Conservation (phyloP, 345 rosid genomes). For the Viola odorata region DNA sequence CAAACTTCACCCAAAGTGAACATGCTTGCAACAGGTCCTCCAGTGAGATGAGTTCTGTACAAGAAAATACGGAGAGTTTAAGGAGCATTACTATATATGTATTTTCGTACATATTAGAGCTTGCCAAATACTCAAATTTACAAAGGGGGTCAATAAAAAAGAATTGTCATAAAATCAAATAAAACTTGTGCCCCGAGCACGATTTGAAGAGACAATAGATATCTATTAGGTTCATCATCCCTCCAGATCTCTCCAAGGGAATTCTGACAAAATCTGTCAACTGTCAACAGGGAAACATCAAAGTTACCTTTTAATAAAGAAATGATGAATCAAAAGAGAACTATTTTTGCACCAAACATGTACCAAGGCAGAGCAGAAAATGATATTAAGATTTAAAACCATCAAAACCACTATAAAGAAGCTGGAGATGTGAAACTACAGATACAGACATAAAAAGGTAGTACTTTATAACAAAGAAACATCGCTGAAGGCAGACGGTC, state of each 20-base stretch:
- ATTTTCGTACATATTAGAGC: no score
- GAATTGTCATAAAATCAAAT: neutral
- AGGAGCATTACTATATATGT: neutral
- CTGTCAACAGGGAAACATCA: slow-evolving; percentile 32
- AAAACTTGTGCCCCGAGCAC: slow-evolving; percentile 95
- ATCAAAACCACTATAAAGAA: neutral
- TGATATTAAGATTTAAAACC: neutral
- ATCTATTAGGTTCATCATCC: slow-evolving; percentile 92
- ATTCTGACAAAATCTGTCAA: slow-evolving; percentile 91
- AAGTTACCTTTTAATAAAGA: slow-evolving; percentile 6
- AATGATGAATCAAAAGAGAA: neutral
- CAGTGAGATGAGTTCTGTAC: slow-evolving; percentile 81
- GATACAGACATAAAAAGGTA: neutral
- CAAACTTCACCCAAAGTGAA: slow-evolving; percentile 90
- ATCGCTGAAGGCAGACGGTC: no score
- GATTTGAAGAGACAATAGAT: slow-evolving; percentile 87
- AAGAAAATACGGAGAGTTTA: slow-evolving; percentile 7
- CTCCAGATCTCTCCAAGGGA: slow-evolving; percentile 87
- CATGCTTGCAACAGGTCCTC: slow-evolving; percentile 94
- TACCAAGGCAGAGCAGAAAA: neutral
- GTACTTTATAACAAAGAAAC: no score
- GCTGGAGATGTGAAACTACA: neutral
- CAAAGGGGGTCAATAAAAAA: neutral
- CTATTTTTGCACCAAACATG: neutral
- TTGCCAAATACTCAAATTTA: neutral